A percentile compares a stretch with the other conserved stretches of the same genome.
These are phyloP conservation scores for Polyporus tsugae DNA, from an alignment of 1,284 basidiomycete species.

Conservation along the genomic window DNA sequence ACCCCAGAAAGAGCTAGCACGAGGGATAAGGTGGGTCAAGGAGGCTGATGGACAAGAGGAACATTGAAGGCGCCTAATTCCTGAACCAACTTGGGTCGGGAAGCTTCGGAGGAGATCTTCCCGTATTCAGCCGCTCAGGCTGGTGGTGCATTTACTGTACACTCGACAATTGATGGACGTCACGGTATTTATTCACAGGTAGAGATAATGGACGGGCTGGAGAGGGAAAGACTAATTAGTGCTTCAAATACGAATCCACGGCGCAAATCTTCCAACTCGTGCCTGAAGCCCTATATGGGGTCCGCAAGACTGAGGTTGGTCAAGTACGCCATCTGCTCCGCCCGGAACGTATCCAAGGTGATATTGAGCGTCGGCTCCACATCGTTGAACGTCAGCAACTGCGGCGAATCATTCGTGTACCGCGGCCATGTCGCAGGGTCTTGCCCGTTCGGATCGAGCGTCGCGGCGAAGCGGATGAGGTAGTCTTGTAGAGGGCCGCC, in stretches of 20 bases:
- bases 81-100: no score
- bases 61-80: no score
- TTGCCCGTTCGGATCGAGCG: constrained; percentile 45
- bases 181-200: no score
- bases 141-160: no score
- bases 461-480: constrained; percentile 29
- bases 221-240: not conserved
- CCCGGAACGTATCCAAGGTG: constrained; percentile 51
- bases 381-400: constrained; percentile 55
- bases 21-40: no score
- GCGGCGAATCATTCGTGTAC: constrained; percentile 48
- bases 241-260: not conserved
- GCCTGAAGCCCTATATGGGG: constrained; percentile 11
- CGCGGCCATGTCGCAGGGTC: constrained; percentile 54
- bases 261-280: not conserved
- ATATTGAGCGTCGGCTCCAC: constrained; percentile 45
- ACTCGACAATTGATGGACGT: no score
- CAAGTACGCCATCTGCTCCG: constrained; percentile 38
- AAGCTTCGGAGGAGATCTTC: no score
- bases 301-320: constrained; percentile 18
- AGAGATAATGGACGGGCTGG: no score
- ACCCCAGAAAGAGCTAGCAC: no score
- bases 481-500: constrained; percentile 28
- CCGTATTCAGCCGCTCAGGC: no score
- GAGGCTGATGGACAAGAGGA: no score